phyloP scores from a whole-genome alignment of 345 rosid genomes.

The Adansonia digitata region DNA sequence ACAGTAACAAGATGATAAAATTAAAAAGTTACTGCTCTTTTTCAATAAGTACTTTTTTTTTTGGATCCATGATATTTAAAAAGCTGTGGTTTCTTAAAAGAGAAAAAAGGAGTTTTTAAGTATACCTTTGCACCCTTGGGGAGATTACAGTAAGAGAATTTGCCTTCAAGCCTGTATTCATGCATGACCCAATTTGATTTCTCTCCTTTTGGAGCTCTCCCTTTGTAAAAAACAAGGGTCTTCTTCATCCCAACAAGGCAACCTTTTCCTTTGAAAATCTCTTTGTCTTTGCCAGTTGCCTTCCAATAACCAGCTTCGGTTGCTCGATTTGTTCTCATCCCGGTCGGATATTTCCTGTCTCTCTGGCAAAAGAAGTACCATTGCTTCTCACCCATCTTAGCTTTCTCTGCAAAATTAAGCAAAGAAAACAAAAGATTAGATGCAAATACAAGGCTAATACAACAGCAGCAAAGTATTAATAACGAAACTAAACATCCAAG shows the following conservation, averaged over 20 bases:
- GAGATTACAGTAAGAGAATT: slow-evolving; percentile 61
- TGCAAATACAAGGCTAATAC: neutral
- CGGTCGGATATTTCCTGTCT: slow-evolving; percentile 93
- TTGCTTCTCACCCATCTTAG: slow-evolving; percentile 96
- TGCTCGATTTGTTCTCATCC: slow-evolving; percentile 93
- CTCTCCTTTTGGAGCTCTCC: slow-evolving; percentile 98
- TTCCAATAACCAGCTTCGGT: slow-evolving; percentile 94
- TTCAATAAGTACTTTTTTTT: neutral
- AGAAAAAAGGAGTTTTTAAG: neutral
- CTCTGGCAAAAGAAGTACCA: slow-evolving; percentile 92
- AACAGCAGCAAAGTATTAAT: neutral
- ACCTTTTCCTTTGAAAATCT: slow-evolving; percentile 62
- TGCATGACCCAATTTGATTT: slow-evolving; percentile 97
- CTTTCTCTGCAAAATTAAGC: slow-evolving; percentile 47
- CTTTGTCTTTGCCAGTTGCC: slow-evolving; percentile 93
- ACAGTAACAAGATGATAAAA: slow-evolving; percentile 11
- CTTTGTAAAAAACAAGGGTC: slow-evolving; percentile 92
- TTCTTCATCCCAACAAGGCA: slow-evolving; percentile 96
- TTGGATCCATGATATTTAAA: neutral
- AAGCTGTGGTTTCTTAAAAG: neutral
- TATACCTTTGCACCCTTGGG: slow-evolving; percentile 65
- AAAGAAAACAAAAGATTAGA: neutral
- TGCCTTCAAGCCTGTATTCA: slow-evolving; percentile 88
- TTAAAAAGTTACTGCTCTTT: neutral
- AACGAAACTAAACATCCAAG: neutral